These are phyloP conservation scores for Lecanicillium sp. DNA, from an alignment of 2,329 filamentous ascomycete genomes.

Conservation along the genomic window DNA sequence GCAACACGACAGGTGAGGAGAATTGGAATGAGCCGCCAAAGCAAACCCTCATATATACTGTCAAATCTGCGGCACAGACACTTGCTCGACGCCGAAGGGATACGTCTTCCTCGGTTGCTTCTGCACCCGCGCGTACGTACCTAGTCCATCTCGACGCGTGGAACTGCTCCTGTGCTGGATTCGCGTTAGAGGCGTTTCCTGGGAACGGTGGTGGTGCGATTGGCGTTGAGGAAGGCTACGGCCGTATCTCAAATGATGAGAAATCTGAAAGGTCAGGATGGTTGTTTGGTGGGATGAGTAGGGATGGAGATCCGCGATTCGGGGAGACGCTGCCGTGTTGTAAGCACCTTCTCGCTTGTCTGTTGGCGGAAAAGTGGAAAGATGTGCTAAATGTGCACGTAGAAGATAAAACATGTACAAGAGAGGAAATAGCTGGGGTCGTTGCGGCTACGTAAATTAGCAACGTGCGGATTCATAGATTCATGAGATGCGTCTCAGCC, in stretches of 20 bases:
- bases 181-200: slow-evolving; percentile 63
- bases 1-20: too few relatives aligned
- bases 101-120: not conserved
- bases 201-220: slow-evolving; percentile 7
- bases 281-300: slow-evolving; percentile 43
- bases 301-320: slow-evolving; percentile 22
- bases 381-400: slow-evolving; percentile 48
- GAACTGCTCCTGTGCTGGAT: slow-evolving; percentile 86
- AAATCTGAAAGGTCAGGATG: slow-evolving; percentile 15
- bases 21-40: too few relatives aligned
- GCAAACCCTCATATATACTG: slow-evolving; percentile 6
- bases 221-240: not conserved
- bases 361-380: slow-evolving; percentile 60
- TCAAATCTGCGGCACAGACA: slow-evolving; percentile 12
- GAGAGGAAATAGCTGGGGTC: slow-evolving; percentile 67
- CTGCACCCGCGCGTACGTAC: slow-evolving; percentile 37
- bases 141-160: slow-evolving; percentile 67
- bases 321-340: slow-evolving; percentile 50
- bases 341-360: slow-evolving; percentile 83
- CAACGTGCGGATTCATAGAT: too few relatives aligned
- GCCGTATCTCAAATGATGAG: not conserved
- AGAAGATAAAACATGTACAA: slow-evolving; percentile 42
- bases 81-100: slow-evolving; percentile 17
- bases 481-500: too few relatives aligned
- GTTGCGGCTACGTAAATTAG: slow-evolving; percentile 33